These are phyloP conservation scores for Vigna trinervia DNA, from an alignment of 306 rosid species.

Conservation along the genomic window DNA sequence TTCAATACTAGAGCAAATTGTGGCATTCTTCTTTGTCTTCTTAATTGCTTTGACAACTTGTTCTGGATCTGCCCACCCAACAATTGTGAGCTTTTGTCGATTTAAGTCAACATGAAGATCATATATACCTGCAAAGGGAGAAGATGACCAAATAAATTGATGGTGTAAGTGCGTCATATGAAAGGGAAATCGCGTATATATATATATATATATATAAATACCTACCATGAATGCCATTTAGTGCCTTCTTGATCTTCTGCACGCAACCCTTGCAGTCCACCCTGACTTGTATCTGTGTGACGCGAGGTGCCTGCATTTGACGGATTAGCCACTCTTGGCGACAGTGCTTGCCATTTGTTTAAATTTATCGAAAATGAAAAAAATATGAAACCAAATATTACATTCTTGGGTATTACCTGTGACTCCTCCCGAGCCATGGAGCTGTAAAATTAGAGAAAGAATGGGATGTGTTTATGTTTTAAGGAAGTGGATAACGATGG, in stretches of 20 bases:
- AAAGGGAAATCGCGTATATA: background rate
- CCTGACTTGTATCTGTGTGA: constrained; percentile 82
- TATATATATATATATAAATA: no score
- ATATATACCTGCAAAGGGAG: constrained; percentile 69
- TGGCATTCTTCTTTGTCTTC: constrained; percentile 82
- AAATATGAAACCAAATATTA: background rate
- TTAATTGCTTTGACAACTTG: constrained; percentile 78
- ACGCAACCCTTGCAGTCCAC: constrained; percentile 97
- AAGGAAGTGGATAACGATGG: constrained; percentile 48
- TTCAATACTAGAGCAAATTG: constrained; percentile 63
- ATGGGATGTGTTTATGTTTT: constrained; percentile 32
- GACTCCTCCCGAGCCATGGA: constrained; percentile 67
- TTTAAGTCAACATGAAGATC: constrained; percentile 70
- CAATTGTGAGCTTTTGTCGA: constrained; percentile 69
- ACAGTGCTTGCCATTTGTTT: constrained; percentile 3
- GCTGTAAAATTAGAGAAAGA: constrained; percentile 45
- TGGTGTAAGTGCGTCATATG: background rate
- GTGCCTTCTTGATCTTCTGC: constrained; percentile 83
- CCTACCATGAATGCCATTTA: constrained; percentile 76
- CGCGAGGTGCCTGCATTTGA: constrained; percentile 69
- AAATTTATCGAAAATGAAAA: background rate
- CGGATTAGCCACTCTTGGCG: constrained; percentile 22
- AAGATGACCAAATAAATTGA: constrained; percentile 2
- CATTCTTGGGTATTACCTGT: constrained; percentile 57
- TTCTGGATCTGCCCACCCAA: constrained; percentile 93